Percentiles rank a stretch among this genome's conserved stretches.
Evolutionary conservation across 805 yeast species (phyloP).

Genomic region (Kregervanrija pseudodelftensis): DNA sequence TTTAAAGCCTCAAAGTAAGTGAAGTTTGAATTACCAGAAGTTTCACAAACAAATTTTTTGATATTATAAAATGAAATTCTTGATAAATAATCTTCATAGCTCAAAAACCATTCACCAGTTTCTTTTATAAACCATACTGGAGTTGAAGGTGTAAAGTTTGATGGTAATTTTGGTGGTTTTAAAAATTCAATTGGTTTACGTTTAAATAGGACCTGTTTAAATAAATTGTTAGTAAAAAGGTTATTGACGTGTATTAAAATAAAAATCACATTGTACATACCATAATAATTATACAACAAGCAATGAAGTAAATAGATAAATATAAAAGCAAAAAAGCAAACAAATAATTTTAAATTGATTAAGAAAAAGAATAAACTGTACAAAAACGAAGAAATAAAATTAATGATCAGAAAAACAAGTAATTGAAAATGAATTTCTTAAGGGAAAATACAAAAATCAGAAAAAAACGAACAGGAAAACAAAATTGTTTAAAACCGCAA

Average conservation of each 20-base stretch:
- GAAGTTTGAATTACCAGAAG: constrained; percentile 87
- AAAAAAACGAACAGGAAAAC: constrained; percentile 1
- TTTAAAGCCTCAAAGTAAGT: constrained; percentile 85
- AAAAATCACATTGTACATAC: background rate
- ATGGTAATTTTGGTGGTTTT: constrained; percentile 51
- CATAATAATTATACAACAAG: background rate
- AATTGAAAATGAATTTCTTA: background rate
- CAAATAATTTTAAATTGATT: background rate
- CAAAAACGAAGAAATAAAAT: background rate
- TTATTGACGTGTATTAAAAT: background rate
- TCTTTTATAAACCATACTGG: constrained; percentile 77
- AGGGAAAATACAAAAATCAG: background rate
- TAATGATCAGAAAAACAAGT: background rate
- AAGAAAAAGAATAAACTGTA: background rate
- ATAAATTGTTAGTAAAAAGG: background rate
- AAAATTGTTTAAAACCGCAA: background rate
- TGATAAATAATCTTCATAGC: constrained; percentile 67
- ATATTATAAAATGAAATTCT: constrained; percentile 67
- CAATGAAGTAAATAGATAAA: constrained; percentile 6
- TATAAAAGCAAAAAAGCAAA: background rate
- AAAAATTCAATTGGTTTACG: constrained; percentile 60
- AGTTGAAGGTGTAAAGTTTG: constrained; percentile 41
- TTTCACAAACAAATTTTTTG: constrained; percentile 87
- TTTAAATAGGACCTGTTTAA: constrained; percentile 60
- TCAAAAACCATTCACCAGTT: constrained; percentile 82